Evolutionary conservation across 2,329 filamentous ascomycete genomes (phyloP).

Genomic region (Elsinoe ampelina): DNA sequence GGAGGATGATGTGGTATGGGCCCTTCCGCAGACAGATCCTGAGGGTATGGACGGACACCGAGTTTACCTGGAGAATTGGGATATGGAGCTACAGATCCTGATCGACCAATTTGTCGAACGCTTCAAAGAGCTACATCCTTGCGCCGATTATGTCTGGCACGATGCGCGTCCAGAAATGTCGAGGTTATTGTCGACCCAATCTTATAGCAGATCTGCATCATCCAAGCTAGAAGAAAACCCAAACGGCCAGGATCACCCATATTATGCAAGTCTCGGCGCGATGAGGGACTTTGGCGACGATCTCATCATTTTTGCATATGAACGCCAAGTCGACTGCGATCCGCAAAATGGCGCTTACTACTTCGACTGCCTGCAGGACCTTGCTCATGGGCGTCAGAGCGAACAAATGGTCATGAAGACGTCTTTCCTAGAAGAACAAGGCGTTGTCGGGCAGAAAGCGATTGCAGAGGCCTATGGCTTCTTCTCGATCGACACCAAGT

Average conservation of each 20-base stretch:
- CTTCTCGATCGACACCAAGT: constrained; percentile 45
- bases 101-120: constrained; percentile 32
- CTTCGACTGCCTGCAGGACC: constrained; percentile 54
- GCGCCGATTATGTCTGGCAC: constrained; percentile 23
- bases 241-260: constrained; percentile 28
- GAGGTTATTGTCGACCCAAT: constrained; percentile 26
- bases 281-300: constrained; percentile 53
- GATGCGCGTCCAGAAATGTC: constrained; percentile 27
- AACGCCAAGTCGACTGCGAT: constrained; percentile 50
- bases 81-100: constrained; percentile 47
- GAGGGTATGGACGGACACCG: constrained; percentile 18
- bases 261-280: constrained; percentile 55
- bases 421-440: constrained; percentile 48
- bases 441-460: constrained; percentile 48
- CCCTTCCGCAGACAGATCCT: background rate
- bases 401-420: constrained; percentile 50
- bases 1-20: background rate
- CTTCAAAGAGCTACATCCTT: constrained; percentile 20
- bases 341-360: constrained; percentile 49
- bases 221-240: constrained; percentile 16
- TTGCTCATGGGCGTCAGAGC: constrained; percentile 48
- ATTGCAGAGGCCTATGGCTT: constrained; percentile 49
- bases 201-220: constrained; percentile 16
- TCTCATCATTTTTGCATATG: constrained; percentile 54
- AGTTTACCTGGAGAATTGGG: constrained; percentile 50